These are phyloP conservation scores for Botrytis medusae DNA, from an alignment of 2,329 filamentous ascomycete species.

Conservation along the genomic window DNA sequence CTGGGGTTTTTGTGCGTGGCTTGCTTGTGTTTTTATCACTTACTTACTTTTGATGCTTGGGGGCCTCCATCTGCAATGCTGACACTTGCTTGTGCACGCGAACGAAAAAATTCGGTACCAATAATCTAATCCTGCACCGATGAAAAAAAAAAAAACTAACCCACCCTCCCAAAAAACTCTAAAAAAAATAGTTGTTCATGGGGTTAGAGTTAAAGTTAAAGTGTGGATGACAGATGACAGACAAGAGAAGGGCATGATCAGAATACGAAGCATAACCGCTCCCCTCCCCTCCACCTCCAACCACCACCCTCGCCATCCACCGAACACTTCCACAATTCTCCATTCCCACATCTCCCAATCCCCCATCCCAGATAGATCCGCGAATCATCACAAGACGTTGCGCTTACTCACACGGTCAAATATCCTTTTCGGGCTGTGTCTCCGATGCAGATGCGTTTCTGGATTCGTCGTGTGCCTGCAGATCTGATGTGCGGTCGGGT, in stretches of 20 bases:
- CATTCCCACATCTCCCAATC: background rate
- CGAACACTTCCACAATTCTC: background rate
- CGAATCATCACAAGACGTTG: background rate
- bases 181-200: background rate
- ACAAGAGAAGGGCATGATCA: background rate
- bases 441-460: background rate
- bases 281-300: background rate
- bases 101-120: too few species aligned
- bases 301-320: background rate
- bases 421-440: background rate
- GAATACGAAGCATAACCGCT: constrained; percentile 6
- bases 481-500: background rate
- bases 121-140: background rate
- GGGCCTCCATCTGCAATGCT: background rate
- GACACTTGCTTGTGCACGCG: background rate
- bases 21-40: background rate
- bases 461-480: background rate
- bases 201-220: background rate
- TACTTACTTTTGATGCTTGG: background rate
- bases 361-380: background rate
- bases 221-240: background rate
- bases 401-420: background rate
- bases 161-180: too few species aligned
- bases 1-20: background rate
- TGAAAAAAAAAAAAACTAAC: background rate